These are phyloP conservation scores for Stropharia rugosoannulata DNA, from an alignment of 768 basidiomycete species.

Conservation along the genomic window DNA sequence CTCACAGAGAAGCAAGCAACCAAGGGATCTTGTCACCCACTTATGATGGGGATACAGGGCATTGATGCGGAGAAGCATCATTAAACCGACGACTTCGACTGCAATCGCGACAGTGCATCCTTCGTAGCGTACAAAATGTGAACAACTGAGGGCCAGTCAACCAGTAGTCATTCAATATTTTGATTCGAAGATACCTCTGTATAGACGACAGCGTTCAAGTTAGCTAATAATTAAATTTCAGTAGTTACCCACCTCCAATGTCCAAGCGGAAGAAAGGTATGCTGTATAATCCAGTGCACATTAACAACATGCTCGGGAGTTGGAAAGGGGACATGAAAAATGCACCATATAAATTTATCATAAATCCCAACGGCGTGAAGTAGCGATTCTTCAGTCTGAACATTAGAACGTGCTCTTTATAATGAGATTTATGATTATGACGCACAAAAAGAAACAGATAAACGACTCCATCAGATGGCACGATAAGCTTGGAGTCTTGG, in stretches of 20 bases:
- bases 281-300: slow-evolving; percentile 22
- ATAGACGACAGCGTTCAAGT: neutral
- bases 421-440: neutral
- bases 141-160: slow-evolving; percentile 31
- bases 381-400: slow-evolving; percentile 52
- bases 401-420: neutral
- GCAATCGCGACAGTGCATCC: slow-evolving; percentile 54
- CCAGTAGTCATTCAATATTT: neutral
- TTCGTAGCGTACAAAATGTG: slow-evolving; percentile 49
- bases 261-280: slow-evolving; percentile 42
- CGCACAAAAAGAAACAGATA: slow-evolving; percentile 44
- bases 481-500: neutral
- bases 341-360: slow-evolving; percentile 52
- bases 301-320: neutral
- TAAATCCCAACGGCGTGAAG: slow-evolving; percentile 60
- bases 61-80: slow-evolving; percentile 58
- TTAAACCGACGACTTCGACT: slow-evolving; percentile 49
- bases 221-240: neutral
- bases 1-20: slow-evolving; percentile 40
- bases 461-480: slow-evolving; percentile 27
- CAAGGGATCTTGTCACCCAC: slow-evolving; percentile 27
- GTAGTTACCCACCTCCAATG: slow-evolving; percentile 29
- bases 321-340: neutral
- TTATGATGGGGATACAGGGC: slow-evolving; percentile 36
- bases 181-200: slow-evolving; percentile 11